Base-by-base conservation (phyloP, 1,139 yeast genomes). In the Waltiozyma sp. region DNA sequence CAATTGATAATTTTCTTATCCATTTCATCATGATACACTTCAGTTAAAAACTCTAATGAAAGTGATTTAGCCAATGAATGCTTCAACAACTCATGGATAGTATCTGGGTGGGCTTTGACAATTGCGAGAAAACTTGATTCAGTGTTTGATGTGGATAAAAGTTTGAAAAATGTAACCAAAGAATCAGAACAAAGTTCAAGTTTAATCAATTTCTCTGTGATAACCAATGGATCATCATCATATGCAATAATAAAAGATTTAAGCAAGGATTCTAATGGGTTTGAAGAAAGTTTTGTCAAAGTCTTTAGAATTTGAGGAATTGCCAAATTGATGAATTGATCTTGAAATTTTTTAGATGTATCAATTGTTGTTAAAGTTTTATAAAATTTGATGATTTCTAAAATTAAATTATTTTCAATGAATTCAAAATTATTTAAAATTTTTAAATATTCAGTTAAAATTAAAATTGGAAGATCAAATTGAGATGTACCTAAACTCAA, bases 121-220 rank as follows among this genome's bases (percentile, higher is more conserved):
- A 76, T 64, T 9, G 60, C 41, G 15, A 60, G 54, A 50, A 67
- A 77, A 2, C 72, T 49, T 7, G 64, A 61, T 55, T 77, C 83
- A 18, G 36, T 33, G 24, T 43, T 47, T 1, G 56, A 43, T 13
- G 50, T 18, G 2, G 47, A 28, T 6, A 33, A n/a, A 18, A 33
- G 36, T 33, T 33, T 33, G 19, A n/a, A 33, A 13, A 13, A 33
- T 6, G 36, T 49, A 47, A 4, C 51, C 45, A 5, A 50, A 41
- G 21, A 42, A 49, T 48, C 57, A 63, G 37, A 61, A 48, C 5
- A 40, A 28, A 1, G 49, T 45, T 1, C 53, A 43, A 9, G 50
- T 40, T 2, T 45, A 41, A 1, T 42, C 26, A 3, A 48, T 43
- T 13, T 57, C 42, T 1, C 43, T 51, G 19, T 4, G 28, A 9